Evolutionary conservation across 371 early-diverging fungal genomes (phyloP).

Genomic region (Apophysomyces elegans): DNA sequence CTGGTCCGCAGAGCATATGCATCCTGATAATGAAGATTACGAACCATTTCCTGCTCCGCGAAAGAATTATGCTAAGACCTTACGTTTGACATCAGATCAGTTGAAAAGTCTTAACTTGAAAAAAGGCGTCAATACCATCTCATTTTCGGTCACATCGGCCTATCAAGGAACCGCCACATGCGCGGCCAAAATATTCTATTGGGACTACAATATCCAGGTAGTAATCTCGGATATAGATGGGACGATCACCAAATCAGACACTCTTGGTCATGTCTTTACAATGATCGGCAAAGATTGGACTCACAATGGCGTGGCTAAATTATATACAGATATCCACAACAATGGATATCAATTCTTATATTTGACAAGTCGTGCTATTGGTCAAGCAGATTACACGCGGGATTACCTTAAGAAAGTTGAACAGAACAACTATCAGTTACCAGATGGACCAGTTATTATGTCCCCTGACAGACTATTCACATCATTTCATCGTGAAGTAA

Average conservation of each 20-base stretch:
- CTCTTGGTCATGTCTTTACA: slow-evolving; percentile 94
- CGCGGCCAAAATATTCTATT: slow-evolving; percentile 85
- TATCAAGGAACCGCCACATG: slow-evolving; percentile 77
- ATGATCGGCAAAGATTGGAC: slow-evolving; percentile 99
- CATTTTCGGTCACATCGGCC: slow-evolving; percentile 82
- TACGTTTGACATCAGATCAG: slow-evolving; percentile 89
- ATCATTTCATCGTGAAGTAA: slow-evolving; percentile 92
- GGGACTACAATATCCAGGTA: slow-evolving; percentile 82
- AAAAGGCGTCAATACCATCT: slow-evolving; percentile 85
- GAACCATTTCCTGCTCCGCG: slow-evolving; percentile 19
- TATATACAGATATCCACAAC: slow-evolving; percentile 89
- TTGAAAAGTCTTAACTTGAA: slow-evolving; percentile 79
- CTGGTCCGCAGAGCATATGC: slow-evolving; percentile 38
- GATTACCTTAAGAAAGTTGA: slow-evolving; percentile 88
- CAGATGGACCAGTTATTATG: slow-evolving; percentile 96
- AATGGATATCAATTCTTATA: slow-evolving; percentile 97
- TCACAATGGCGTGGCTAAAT: slow-evolving; percentile 92
- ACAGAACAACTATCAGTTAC: slow-evolving; percentile 86
- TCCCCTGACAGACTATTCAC: slow-evolving; percentile 94
- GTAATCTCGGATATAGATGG: slow-evolving; percentile 99
- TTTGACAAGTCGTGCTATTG: slow-evolving; percentile 94
- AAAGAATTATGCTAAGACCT: slow-evolving; percentile 80
- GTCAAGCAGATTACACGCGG: slow-evolving; percentile 89
- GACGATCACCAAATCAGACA: slow-evolving; percentile 98
- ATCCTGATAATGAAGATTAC: slow-evolving; percentile 22